Percentiles rank a stretch among this genome's conserved stretches.
Conservation (phyloP, 768 basidiomycete genomes). For the Suillus subalutaceus region DNA sequence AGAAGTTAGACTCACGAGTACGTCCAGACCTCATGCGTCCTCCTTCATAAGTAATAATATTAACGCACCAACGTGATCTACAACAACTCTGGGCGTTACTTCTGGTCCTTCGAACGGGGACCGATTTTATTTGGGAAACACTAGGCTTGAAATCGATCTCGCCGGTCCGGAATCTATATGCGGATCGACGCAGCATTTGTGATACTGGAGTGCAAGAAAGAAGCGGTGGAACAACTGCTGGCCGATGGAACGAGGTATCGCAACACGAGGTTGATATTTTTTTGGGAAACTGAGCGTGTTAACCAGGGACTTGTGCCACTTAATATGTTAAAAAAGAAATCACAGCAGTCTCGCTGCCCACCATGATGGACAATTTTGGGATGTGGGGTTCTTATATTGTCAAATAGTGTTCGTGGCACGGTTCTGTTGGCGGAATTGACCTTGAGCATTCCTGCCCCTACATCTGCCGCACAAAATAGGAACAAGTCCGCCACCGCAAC, state of each 20-base stretch:
- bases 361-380: not conserved
- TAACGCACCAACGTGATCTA: not conserved
- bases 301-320: not conserved
- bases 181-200: not conserved
- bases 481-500: slow-evolving; percentile 11
- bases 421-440: not conserved
- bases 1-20: not conserved
- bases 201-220: not conserved
- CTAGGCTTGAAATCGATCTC: not conserved
- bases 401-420: not conserved
- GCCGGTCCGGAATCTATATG: not conserved
- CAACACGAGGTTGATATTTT: not conserved
- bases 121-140: not conserved
- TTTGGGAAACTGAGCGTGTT: not conserved
- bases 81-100: not conserved
- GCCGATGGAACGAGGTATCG: not conserved
- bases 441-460: not conserved
- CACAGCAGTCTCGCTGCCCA: not conserved
- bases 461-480: not conserved
- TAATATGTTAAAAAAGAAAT: not conserved
- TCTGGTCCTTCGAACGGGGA: not conserved
- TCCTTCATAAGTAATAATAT: not conserved
- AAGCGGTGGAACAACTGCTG: not conserved
- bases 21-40: not conserved
- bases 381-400: not conserved